Conservation (phyloP, 2,329 filamentous ascomycete genomes). For the Cercospora berteroae region DNA sequence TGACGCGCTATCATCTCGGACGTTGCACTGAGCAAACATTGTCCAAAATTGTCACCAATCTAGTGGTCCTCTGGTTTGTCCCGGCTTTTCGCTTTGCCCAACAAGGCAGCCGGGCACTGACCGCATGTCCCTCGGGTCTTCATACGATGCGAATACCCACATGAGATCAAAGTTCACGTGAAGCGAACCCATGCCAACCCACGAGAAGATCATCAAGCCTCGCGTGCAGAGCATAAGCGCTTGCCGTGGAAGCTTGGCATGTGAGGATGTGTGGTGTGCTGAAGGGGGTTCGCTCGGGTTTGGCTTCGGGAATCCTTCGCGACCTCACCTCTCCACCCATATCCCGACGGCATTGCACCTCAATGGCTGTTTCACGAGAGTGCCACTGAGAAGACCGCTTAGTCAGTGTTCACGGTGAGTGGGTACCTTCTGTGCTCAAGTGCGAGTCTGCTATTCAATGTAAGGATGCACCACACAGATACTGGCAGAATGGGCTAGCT, state of each 20-base stretch:
- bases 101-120: neutral
- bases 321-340: neutral
- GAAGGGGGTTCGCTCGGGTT: neutral
- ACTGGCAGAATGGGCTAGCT: too few relatives aligned
- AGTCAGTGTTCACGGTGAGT: neutral
- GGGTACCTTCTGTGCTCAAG: neutral
- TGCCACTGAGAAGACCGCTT: neutral
- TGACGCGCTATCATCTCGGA: neutral
- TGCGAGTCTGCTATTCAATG: neutral
- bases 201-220: slow-evolving; percentile 6
- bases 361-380: neutral
- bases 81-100: neutral
- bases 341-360: neutral
- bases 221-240: neutral
- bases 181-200: neutral
- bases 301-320: slow-evolving; percentile 6
- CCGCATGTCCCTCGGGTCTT: neutral
- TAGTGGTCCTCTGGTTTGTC: neutral
- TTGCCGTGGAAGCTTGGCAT: neutral
- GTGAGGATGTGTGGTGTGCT: neutral
- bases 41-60: neutral
- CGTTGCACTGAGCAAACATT: neutral
- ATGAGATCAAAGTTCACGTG: neutral
- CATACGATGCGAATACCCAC: neutral
- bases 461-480: too few relatives aligned